These are phyloP conservation scores for Capronia coronata DNA, from an alignment of 2,329 filamentous ascomycete genomes.

Conservation along the genomic window DNA sequence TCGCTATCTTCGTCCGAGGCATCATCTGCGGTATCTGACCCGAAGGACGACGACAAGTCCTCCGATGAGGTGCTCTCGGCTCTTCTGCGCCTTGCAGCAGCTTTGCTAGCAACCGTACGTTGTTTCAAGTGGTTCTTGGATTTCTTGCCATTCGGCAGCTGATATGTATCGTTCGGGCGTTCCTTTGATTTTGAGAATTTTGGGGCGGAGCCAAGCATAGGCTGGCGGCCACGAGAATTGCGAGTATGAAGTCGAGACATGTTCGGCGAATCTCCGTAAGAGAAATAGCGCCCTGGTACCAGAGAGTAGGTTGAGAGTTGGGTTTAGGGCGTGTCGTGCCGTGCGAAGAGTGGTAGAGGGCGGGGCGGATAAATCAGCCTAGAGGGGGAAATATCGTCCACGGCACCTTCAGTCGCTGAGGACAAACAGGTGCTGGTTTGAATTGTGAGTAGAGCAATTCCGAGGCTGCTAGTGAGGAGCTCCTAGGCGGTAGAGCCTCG, in stretches of 20 bases:
- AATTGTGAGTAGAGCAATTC: conserved; percentile 51
- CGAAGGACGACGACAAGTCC: conserved; percentile 14
- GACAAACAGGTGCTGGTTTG: conserved; percentile 31
- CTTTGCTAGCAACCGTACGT: conserved; percentile 9
- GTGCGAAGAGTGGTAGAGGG: conserved; percentile 11
- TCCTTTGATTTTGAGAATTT: conserved; percentile 16
- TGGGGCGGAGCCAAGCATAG: conserved; percentile 16
- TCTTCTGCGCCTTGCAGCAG: conserved; percentile 15
- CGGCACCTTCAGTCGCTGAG: conserved; percentile 26
- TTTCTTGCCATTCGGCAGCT: conserved; percentile 12
- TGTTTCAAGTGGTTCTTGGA: conserved; percentile 8
- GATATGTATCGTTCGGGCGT: conserved; percentile 17
- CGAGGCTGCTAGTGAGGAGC: conserved; percentile 44
- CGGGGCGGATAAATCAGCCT: conserved; percentile 14
- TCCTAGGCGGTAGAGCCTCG: conserved; percentile 32
- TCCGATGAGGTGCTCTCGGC: conserved; percentile 10
- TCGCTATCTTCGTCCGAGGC: conserved; percentile 29
- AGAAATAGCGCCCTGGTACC: neutral
- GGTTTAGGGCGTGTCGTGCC: conserved; percentile 6
- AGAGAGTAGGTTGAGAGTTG: neutral
- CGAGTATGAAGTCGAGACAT: conserved; percentile 25
- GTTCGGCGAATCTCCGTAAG: neutral
- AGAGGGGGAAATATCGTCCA: conserved; percentile 15
- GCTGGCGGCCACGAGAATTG: conserved; percentile 23
- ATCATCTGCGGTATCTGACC: conserved; percentile 24